phyloP scores from a whole-genome alignment of 2,329 filamentous ascomycete species.

The Pestalotiopsis sp. region DNA sequence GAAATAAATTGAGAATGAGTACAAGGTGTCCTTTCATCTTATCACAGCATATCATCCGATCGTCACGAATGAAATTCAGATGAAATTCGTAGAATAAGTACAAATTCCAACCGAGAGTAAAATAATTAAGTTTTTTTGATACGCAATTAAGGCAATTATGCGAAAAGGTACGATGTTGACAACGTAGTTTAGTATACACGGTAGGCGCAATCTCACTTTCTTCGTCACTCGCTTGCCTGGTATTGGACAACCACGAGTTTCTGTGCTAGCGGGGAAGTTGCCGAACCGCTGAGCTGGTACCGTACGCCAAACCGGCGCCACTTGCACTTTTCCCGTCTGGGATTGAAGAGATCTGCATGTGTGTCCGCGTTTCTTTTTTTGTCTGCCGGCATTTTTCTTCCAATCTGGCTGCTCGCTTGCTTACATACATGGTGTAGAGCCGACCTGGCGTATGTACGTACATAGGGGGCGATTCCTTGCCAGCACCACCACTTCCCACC shows the following conservation, averaged over 20 bases:
- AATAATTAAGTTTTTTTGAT: too few relatives aligned
- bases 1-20: too few relatives aligned
- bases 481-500: background rate
- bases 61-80: too few relatives aligned
- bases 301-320: background rate
- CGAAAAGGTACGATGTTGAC: too few relatives aligned
- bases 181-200: too few relatives aligned
- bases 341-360: conserved; percentile 2
- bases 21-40: too few relatives aligned
- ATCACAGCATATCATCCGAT: too few relatives aligned
- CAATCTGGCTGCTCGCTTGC: background rate
- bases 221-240: background rate
- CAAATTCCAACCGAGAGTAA: too few relatives aligned
- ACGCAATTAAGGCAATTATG: too few relatives aligned
- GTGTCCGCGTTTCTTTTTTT: background rate
- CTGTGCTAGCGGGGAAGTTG: conserved; percentile 25
- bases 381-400: background rate
- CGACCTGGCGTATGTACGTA: background rate
- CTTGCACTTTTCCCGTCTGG: background rate
- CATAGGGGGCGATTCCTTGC: background rate
- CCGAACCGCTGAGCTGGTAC: conserved; percentile 20
- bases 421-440: background rate
- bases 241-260: background rate
- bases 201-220: too few relatives aligned
- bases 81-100: too few relatives aligned